These are phyloP conservation scores for Trifolium repens DNA, from an alignment of 306 rosid species.

Conservation along the genomic window DNA sequence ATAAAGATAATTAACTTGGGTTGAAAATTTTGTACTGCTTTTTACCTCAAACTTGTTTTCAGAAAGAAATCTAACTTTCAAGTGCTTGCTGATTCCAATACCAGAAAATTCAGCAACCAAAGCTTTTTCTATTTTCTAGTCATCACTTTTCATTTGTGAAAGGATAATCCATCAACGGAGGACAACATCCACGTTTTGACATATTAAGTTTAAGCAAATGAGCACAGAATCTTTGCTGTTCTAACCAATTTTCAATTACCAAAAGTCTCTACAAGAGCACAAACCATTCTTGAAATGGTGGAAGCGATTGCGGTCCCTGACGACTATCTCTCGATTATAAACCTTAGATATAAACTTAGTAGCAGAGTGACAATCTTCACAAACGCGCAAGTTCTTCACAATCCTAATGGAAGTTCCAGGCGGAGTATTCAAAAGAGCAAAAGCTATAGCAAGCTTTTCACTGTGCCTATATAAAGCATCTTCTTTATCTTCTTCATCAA, in stretches of 20 bases:
- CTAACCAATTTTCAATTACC: slow-evolving; percentile 55
- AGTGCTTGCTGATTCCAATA: neutral
- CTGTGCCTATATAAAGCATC: slow-evolving; percentile 78
- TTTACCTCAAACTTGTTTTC: neutral
- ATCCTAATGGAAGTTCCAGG: slow-evolving; percentile 79
- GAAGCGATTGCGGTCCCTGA: slow-evolving; percentile 86
- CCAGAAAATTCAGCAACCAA: neutral
- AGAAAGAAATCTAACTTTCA: neutral
- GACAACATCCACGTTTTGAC: neutral
- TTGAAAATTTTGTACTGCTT: neutral
- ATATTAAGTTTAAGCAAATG: neutral
- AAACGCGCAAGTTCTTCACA: slow-evolving; percentile 87
- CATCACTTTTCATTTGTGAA: neutral
- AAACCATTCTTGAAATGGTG: slow-evolving; percentile 79
- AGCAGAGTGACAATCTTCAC: slow-evolving; percentile 91
- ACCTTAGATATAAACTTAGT: slow-evolving; percentile 84
- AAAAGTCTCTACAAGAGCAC: slow-evolving; percentile 84
- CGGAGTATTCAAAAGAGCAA: slow-evolving; percentile 72
- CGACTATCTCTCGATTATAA: slow-evolving; percentile 72
- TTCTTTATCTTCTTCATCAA: slow-evolving; percentile 89
- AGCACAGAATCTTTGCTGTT: neutral
- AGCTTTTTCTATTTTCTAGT: neutral
- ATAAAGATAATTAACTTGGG: neutral
- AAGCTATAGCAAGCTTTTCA: slow-evolving; percentile 94
- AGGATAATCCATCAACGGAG: neutral